These are phyloP conservation scores for Malassezia dermatis DNA, from an alignment of 1,284 basidiomycete species.

Conservation along the genomic window DNA sequence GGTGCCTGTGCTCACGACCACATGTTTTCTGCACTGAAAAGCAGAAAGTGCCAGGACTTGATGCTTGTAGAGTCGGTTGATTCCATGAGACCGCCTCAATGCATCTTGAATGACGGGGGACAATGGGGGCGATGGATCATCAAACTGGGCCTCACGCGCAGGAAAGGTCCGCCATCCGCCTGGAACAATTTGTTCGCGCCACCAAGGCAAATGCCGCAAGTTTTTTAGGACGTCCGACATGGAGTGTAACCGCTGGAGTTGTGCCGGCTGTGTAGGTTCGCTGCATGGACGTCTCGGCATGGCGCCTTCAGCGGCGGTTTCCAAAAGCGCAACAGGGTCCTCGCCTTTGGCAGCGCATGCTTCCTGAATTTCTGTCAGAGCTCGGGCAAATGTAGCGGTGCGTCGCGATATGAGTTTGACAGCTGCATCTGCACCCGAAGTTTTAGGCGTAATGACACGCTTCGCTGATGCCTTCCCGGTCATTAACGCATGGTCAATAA, in stretches of 20 bases:
- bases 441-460: background rate
- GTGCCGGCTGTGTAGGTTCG: slow-evolving; percentile 22
- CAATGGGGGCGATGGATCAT: slow-evolving; percentile 27
- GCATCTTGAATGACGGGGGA: slow-evolving; percentile 55
- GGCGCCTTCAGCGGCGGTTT: slow-evolving; percentile 36
- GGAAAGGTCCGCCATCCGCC: slow-evolving; percentile 38
- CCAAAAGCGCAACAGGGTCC: slow-evolving; percentile 36
- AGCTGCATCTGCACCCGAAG: background rate
- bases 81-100: slow-evolving; percentile 58
- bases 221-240: slow-evolving; percentile 33
- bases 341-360: slow-evolving; percentile 16
- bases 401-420: slow-evolving; percentile 34
- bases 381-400: slow-evolving; percentile 41
- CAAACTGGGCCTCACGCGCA: slow-evolving; percentile 23
- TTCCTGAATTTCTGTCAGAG: slow-evolving; percentile 34
- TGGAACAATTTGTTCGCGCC: slow-evolving; percentile 45
- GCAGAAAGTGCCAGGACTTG: slow-evolving; percentile 68
- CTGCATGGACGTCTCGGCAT: slow-evolving; percentile 35
- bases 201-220: slow-evolving; percentile 34
- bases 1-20: slow-evolving; percentile 80
- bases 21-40: slow-evolving; percentile 58
- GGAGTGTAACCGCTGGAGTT: slow-evolving; percentile 30
- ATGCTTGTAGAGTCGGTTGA: slow-evolving; percentile 63
- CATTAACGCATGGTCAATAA: slow-evolving; percentile 8
- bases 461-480: slow-evolving; percentile 23